Conservation (phyloP, 192 early-diverging fungal species). For the Geranomyces michiganensis region DNA sequence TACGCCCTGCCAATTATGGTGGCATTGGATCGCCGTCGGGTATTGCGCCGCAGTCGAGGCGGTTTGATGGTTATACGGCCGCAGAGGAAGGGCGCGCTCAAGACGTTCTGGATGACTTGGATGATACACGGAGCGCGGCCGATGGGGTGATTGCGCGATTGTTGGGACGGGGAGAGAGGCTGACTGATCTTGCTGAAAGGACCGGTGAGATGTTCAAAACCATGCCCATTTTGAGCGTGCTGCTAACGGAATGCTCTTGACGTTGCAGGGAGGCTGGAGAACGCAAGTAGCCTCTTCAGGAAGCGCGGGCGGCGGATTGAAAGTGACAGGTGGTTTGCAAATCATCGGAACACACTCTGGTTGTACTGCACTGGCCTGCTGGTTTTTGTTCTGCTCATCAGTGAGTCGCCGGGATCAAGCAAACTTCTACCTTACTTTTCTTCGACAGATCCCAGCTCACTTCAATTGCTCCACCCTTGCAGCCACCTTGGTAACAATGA, state of each 20-base stretch:
- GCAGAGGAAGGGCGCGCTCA: neutral
- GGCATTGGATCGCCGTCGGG: too few species aligned
- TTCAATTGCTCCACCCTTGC: too few species aligned
- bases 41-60: too few species aligned
- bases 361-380: neutral
- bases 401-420: too few species aligned
- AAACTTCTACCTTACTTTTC: too few species aligned
- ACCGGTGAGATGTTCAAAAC: neutral
- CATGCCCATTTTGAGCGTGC: too few species aligned
- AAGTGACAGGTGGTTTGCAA: constrained; percentile 7
- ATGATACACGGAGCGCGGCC: neutral
- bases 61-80: neutral
- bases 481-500: constrained; percentile 5
- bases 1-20: neutral
- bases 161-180: neutral
- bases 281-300: constrained; percentile 2
- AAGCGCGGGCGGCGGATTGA: neutral
- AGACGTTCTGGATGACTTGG: neutral
- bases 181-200: constrained; percentile 1
- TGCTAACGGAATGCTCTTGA: neutral
- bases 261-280: constrained; percentile 3
- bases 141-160: constrained; percentile 6
- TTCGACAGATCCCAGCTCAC: too few species aligned
- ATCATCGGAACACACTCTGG: neutral
- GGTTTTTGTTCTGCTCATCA: neutral